Evolutionary conservation across 169 alveolate species (phyloP), one percentile per base, ranked within the genome.

Genomic region (Besnoitia besnoiti): DNA sequence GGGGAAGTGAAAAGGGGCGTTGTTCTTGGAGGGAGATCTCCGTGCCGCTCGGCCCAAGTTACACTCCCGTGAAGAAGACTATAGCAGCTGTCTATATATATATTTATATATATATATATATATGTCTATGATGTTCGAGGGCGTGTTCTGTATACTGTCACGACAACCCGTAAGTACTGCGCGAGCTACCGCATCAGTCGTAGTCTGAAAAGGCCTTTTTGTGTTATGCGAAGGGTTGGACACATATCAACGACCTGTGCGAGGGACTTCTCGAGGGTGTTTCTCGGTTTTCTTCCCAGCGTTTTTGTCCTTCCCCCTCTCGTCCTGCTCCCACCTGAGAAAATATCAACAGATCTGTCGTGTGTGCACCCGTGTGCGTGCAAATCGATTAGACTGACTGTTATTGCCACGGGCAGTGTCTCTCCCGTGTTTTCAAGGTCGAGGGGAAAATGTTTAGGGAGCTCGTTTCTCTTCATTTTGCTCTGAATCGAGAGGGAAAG

Each of bases 351-450:
- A 55, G 24, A 55, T 55, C 67, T 55, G 67, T 55, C 67, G 67
- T 55, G 67, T 55, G n/a, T 55, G 67, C 67, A 55, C 67, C 24
- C 33, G 24, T 55, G 67, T 55, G 67, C 67, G 67, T 55, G 67
- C 67, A n/a, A 19, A 19, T 55, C 16, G 59, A 49, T 7, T n/a
- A n/a, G 30, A 55, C 5, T 55, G 67, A 55, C 24, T 8, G 27
- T 19, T 55, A 55, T 55, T 55, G 67, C 67, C 27, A n/a, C 67
- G 67, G 67, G 67, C 67, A 55, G 67, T 55, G 67, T 55, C 67
- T n/a, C n/a, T 55, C 67, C 67, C 67, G 67, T 55, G 67, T 55
- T 19, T 19, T 55, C 67, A 19, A 49, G 24, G 24, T 55, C 24
- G 67, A 55, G 67, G 67, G 24, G 67, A 55, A 10, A 55, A 55